phyloP scores from a whole-genome alignment of 768 basidiomycete species.

The Boletus eberwhitei region DNA sequence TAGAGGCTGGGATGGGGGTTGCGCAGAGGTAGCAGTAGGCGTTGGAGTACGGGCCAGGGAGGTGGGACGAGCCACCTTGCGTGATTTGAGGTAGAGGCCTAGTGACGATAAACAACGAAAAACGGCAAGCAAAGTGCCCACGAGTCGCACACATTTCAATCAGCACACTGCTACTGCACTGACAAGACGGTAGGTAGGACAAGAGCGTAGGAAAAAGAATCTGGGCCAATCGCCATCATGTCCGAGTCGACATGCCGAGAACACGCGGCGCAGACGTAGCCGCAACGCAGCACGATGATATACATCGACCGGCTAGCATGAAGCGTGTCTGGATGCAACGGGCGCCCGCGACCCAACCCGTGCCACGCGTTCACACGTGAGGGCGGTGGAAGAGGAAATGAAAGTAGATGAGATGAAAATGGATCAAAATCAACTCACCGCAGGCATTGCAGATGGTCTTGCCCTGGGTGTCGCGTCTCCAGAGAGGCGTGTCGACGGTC shows the following conservation, averaged over 20 bases:
- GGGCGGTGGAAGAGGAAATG: constrained; percentile 29
- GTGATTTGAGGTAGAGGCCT: constrained; percentile 86
- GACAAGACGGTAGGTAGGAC: constrained; percentile 32
- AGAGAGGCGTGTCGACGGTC: constrained; percentile 75
- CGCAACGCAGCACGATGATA: constrained; percentile 34
- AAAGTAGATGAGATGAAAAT: constrained; percentile 34
- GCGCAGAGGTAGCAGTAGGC: constrained; percentile 31
- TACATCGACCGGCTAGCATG: constrained; percentile 30
- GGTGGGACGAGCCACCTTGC: constrained; percentile 69
- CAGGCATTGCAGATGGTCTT: constrained; percentile 88
- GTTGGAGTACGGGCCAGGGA: constrained; percentile 46
- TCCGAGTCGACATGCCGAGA: constrained; percentile 33
- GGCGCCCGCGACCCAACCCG: constrained; percentile 33
- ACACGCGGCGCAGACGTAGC: constrained; percentile 34
- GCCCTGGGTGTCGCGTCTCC: constrained; percentile 79
- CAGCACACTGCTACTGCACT: constrained; percentile 37
- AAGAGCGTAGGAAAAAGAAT: constrained; percentile 31
- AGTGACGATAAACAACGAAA: constrained; percentile 33
- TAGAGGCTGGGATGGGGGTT: constrained; percentile 29
- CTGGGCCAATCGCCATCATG: constrained; percentile 35
- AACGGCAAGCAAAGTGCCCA: constrained; percentile 33
- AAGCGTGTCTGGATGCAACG: constrained; percentile 25
- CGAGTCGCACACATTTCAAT: constrained; percentile 40
- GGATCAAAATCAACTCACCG: constrained; percentile 54
- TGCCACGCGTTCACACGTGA: constrained; percentile 40